Percentiles rank a stretch among this genome's conserved stretches.
These are phyloP conservation scores for Gossypioides kirkii DNA, from an alignment of 345 rosid species.

Conservation along the genomic window DNA sequence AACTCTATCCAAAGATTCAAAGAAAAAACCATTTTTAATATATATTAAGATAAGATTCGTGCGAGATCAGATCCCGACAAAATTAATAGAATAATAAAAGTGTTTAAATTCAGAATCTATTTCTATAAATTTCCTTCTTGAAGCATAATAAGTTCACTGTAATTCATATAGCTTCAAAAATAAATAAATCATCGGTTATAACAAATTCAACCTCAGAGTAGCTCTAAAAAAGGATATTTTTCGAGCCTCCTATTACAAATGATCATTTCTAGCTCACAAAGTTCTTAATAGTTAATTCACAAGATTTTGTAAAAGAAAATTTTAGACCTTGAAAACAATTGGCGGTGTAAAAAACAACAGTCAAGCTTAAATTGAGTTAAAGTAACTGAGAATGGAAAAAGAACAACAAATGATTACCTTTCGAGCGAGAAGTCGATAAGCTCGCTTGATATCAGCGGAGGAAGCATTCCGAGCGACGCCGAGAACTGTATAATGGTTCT, in stretches of 20 bases:
- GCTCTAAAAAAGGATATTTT: neutral
- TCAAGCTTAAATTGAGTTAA: neutral
- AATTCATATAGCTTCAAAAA: neutral
- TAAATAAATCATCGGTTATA: neutral
- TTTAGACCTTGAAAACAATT: neutral
- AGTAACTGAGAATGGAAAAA: neutral
- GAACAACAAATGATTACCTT: slow-evolving; percentile 38
- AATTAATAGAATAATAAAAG: neutral
- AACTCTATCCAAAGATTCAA: neutral
- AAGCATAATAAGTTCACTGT: neutral
- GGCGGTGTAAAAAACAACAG: neutral
- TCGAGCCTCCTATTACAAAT: neutral
- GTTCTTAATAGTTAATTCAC: neutral
- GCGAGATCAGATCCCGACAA: neutral
- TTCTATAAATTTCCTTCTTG: neutral
- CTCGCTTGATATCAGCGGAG: slow-evolving; percentile 59
- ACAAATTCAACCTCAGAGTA: neutral
- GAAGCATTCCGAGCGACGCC: slow-evolving; percentile 61
- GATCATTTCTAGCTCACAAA: slow-evolving; percentile 2
- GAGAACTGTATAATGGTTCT: slow-evolving; percentile 66
- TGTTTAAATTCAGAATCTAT: neutral
- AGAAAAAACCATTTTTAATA: neutral
- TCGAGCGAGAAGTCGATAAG: slow-evolving; percentile 85
- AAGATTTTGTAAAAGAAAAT: neutral
- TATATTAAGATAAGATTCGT: neutral